Evolutionary conservation across 257 asterid species (phyloP), one percentile per base, ranked within the genome.

Genomic region (Forsythia viridissima): DNA sequence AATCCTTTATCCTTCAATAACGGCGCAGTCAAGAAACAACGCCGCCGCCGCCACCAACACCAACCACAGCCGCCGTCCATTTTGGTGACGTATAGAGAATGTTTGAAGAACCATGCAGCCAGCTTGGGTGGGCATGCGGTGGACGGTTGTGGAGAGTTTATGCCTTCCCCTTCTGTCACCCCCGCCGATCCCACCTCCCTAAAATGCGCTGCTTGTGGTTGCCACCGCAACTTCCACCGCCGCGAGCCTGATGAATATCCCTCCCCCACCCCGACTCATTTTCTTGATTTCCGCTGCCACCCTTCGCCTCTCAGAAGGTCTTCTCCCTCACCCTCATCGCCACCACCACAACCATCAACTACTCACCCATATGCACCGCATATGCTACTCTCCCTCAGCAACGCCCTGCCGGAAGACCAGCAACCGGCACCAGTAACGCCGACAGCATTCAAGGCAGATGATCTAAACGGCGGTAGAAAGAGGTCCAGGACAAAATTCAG

Each of bases 151-250:
- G 79, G 85, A 42, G 85, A 82, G 57, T 82, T 82, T 39, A 82
- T 82, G 77, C 75, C 83, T 7, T 77, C 81, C 5, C 44, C 80
- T 8, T 48, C 72, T 5, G 74, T 67, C 44, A 67, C n/a, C 9
- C 16, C 41, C 1, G 20, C 72, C 42, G 55, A 77, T 21, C 82
- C 85, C 80, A 74, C 72, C 48, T 82, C 83, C 41, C 55, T 78
- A 0, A 70, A 70, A 39, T 82, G 85, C 46, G 82, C 82, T 5
- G 85, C 85, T 1, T 82, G 85, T 18, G 82, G 79, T 43, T 82
- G 85, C 70, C 85, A 82, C 77, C 85, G 85, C 3, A 82, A 82
- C 73, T 82, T 82, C 82, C 85, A 82, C 70, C 85, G 80, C 75
- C 81, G 84, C 16, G 84, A 76, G 13, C 78, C 81, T 13, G 77